A percentile compares a stretch with the other conserved stretches of the same genome.
Evolutionary conservation across 495 filamentous ascomycete genomes (phyloP).

Genomic region (Usnea hakonensis): DNA sequence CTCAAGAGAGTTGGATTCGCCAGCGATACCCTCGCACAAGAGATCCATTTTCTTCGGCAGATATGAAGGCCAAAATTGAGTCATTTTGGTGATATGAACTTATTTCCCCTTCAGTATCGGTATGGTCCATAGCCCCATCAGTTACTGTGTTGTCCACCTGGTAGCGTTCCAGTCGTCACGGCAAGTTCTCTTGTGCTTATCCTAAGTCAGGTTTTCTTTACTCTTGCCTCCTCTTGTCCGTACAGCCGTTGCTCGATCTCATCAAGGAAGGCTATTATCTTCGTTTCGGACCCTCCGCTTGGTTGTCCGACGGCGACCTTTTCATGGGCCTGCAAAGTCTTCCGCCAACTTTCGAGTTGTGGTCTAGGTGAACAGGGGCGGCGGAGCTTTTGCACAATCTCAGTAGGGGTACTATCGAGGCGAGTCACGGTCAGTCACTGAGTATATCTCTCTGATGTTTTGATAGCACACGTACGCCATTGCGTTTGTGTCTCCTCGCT

Average conservation of each 20-base stretch:
- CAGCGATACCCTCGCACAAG: background rate
- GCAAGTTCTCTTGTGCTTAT: too few relatives aligned
- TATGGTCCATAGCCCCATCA: background rate
- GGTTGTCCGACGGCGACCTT: slow-evolving; percentile 1
- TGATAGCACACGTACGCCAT: background rate
- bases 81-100: too few relatives aligned
- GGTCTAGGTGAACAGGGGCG: background rate
- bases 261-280: background rate
- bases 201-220: background rate
- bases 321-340: slow-evolving; percentile 1
- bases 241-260: background rate
- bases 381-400: background rate
- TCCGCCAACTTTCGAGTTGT: slow-evolving; percentile 4
- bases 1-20: background rate
- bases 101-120: background rate
- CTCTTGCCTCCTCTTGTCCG: background rate
- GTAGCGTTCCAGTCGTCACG: background rate
- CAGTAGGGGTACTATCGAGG: background rate
- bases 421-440: background rate
- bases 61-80: too few relatives aligned
- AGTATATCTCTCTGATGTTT: background rate
- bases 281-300: background rate
- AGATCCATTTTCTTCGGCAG: background rate
- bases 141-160: background rate
- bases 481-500: too few relatives aligned